Conservation (phyloP, 1,284 basidiomycete genomes). For the Tausonia pullulans region DNA sequence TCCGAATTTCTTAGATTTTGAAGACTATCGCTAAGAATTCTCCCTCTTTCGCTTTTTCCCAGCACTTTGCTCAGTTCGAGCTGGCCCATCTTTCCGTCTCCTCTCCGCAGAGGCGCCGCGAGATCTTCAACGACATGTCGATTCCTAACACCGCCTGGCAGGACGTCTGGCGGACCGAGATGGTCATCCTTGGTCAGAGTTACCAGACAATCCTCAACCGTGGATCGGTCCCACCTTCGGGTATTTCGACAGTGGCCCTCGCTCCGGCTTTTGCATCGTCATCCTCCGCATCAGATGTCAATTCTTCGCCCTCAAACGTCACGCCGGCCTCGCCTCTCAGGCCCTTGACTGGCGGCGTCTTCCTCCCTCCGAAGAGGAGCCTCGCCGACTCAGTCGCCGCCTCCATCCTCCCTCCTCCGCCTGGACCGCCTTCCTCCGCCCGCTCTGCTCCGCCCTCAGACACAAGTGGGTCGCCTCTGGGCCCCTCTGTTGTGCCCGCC, state of each 20-base stretch:
- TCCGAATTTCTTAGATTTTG: neutral
- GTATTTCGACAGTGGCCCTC: neutral
- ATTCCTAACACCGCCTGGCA: constrained; percentile 5
- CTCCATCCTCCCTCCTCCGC: too few species aligned
- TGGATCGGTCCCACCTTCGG: neutral
- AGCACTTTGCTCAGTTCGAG: constrained; percentile 16
- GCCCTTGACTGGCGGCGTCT: too few species aligned
- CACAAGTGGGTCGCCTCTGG: too few species aligned
- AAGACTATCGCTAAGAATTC: neutral
- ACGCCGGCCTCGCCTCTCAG: neutral
- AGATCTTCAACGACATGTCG: constrained; percentile 12
- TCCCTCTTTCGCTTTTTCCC: neutral
- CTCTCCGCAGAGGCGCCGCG: neutral
- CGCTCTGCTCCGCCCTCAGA: too few species aligned
- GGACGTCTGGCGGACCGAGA: constrained; percentile 14
- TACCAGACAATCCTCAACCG: constrained; percentile 9
- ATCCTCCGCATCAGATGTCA: neutral
- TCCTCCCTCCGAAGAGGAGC: too few species aligned
- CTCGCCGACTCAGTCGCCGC: too few species aligned
- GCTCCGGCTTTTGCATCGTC: constrained; percentile 1
- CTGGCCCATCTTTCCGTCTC: constrained; percentile 11
- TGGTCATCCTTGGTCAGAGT: constrained; percentile 12
- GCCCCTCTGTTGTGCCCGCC: too few species aligned
- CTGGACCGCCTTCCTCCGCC: too few species aligned
- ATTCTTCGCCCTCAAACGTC: neutral